phyloP scores from a whole-genome alignment of 371 early-diverging fungal genomes.

The Capillidium heterosporum region DNA sequence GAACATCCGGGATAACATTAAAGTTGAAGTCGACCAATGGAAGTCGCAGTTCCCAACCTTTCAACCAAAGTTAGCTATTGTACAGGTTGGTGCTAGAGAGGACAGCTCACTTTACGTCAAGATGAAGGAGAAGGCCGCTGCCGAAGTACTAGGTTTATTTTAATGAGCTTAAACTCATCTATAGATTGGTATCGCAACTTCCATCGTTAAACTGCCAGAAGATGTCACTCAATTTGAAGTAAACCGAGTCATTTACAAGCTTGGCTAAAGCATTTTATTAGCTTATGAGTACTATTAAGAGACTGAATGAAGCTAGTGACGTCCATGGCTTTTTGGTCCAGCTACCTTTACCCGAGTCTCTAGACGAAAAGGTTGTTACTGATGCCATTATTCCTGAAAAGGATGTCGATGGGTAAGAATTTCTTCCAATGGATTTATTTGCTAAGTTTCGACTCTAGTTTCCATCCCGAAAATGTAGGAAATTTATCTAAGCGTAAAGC shows the following conservation, averaged over 20 bases:
- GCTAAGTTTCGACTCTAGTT: slow-evolving; percentile 17
- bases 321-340: slow-evolving; percentile 89
- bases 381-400: slow-evolving; percentile 70
- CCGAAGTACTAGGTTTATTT: slow-evolving; percentile 31
- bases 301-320: slow-evolving; percentile 50
- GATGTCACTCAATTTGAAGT: slow-evolving; percentile 21
- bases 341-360: slow-evolving; percentile 77
- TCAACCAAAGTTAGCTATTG: slow-evolving; percentile 61
- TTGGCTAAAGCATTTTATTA: slow-evolving; percentile 5
- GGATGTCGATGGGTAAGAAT: slow-evolving; percentile 85
- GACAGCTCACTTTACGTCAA: slow-evolving; percentile 83
- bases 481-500: slow-evolving; percentile 58
- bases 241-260: neutral
- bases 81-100: slow-evolving; percentile 80
- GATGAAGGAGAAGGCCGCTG: slow-evolving; percentile 76
- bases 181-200: slow-evolving; percentile 1
- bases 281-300: slow-evolving; percentile 29
- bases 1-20: slow-evolving; percentile 34
- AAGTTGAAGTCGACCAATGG: slow-evolving; percentile 37
- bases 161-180: neutral
- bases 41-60: slow-evolving; percentile 36
- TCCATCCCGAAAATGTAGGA: slow-evolving; percentile 82
- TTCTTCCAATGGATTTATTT: neutral
- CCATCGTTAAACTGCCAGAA: slow-evolving; percentile 16
- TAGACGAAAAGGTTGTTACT: slow-evolving; percentile 54